Evolutionary conservation across 1,284 basidiomycete genomes (phyloP).

Genomic region (Coniferiporia weirii): DNA sequence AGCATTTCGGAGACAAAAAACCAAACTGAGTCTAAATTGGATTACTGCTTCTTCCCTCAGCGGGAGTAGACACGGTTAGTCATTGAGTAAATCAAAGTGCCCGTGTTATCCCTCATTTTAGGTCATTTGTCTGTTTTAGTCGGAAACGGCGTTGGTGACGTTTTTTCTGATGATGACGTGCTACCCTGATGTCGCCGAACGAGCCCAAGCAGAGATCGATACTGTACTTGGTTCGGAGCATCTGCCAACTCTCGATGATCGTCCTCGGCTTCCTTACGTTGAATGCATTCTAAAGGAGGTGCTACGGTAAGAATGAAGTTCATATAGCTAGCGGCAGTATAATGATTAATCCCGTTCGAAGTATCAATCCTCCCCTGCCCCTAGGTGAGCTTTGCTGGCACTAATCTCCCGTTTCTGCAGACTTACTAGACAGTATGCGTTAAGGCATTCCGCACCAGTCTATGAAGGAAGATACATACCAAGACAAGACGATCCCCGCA

Average conservation of each 20-base stretch:
- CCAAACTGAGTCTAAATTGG: neutral
- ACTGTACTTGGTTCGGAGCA: slow-evolving; percentile 22
- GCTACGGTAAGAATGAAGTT: slow-evolving; percentile 19
- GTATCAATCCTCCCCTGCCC: slow-evolving; percentile 13
- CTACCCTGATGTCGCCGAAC: slow-evolving; percentile 23
- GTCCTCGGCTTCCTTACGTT: slow-evolving; percentile 25
- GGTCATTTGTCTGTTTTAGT: slow-evolving; percentile 5
- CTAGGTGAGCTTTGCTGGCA: neutral
- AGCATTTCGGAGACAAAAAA: neutral
- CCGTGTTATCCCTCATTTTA: neutral
- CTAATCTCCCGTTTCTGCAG: neutral
- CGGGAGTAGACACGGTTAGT: slow-evolving; percentile 12
- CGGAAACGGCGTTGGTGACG: slow-evolving; percentile 18
- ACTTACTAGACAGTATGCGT: neutral
- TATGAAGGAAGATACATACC: slow-evolving; percentile 11
- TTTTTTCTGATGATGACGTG: slow-evolving; percentile 28
- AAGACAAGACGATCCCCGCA: slow-evolving; percentile 3
- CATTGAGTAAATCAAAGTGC: too few species aligned
- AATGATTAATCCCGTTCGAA: neutral
- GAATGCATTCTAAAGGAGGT: slow-evolving; percentile 28
- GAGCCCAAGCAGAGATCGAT: slow-evolving; percentile 28
- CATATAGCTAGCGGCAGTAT: too few species aligned
- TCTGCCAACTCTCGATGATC: slow-evolving; percentile 26
- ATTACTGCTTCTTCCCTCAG: neutral
- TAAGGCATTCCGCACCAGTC: slow-evolving; percentile 10